Base-by-base conservation (phyloP, 1,284 basidiomycete genomes). In the Puccinia horiana region DNA sequence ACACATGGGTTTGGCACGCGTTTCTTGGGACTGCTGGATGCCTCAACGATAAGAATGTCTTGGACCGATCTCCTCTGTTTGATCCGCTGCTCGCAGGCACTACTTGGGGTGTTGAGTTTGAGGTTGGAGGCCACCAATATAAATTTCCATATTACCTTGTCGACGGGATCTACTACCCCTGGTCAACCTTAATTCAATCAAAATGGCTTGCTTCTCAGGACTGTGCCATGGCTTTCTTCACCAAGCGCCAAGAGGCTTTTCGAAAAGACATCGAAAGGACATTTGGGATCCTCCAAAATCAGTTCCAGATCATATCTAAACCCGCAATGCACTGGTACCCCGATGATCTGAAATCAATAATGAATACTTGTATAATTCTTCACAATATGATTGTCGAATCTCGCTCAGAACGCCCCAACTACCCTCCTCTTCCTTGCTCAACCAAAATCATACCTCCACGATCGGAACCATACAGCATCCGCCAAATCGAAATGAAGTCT, bases 371-470 rank as follows among this genome's bases (percentile, higher is more conserved):
- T 35, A 61, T 76, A n/a, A 76, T 76, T 18, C 52, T 76, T 2
- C 74, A 76, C 14, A 61, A 76, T n/a, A 76, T 76, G 75, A 76
- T 63, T 47, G 61, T 76, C 4, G 40, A 76, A 52, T 54, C 35
- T 16, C 49, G n/a, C 49, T 29, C 26, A 32, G 40, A 74, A 42
- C 18, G 40, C 35, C 29, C 52, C 9, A 54, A 5, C 14, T 54
- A n/a, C n/a, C 14, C 52, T 54, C 52, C 20, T 54, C 52, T 54
- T n/a, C 52, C 52, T 54, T n/a, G n/a, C 52, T 54, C 52, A 54
- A 11, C 23, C 11, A 54, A 14, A 54, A 11, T 12, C 52, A 54
- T 54, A 14, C 52, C 52, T 18, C 9, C 52, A 5, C 20, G 23
- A 54, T 54, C 20, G 23, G 52, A 54, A 20, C 52, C 52, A 54